Conservation (phyloP, 305 asterid species). For the Rubia balearica region DNA sequence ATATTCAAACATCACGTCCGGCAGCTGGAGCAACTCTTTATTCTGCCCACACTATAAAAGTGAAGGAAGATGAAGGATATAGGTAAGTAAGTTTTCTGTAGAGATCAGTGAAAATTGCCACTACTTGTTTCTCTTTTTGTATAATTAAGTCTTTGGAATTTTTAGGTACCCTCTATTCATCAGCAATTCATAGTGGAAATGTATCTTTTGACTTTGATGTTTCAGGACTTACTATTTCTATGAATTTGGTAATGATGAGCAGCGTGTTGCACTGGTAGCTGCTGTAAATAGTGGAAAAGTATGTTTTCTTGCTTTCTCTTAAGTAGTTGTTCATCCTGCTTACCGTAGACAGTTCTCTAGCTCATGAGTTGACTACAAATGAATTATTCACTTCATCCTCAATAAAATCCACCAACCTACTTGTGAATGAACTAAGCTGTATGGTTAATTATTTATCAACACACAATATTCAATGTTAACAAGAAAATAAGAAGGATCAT, state of each 20-base stretch:
- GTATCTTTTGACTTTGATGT: constrained; percentile 4
- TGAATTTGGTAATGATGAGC: constrained; percentile 64
- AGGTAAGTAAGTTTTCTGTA: constrained; percentile 36
- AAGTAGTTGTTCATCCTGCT: neutral
- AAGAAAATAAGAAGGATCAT: neutral
- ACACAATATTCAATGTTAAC: no score
- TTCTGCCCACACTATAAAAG: constrained; percentile 69
- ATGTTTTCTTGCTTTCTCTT: constrained; percentile 11
- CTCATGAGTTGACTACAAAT: neutral
- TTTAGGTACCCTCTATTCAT: neutral
- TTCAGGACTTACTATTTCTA: constrained; percentile 92
- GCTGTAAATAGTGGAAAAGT: constrained; percentile 89
- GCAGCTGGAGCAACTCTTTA: constrained; percentile 67
- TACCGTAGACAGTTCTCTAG: neutral
- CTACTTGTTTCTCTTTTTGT: neutral
- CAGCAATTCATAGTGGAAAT: neutral
- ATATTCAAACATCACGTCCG: constrained; percentile 15
- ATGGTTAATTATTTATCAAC: neutral
- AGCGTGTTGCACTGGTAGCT: constrained; percentile 78
- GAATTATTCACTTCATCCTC: neutral
- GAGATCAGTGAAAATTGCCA: constrained; percentile 1
- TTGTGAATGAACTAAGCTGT: neutral
- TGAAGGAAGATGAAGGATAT: constrained; percentile 84
- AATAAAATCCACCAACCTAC: neutral
- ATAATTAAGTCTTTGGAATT: neutral